Percentiles rank a stretch among this genome's conserved stretches.
These are phyloP conservation scores for Thalia dealbata DNA, from an alignment of 176 grass and related monocot species.

Conservation along the genomic window DNA sequence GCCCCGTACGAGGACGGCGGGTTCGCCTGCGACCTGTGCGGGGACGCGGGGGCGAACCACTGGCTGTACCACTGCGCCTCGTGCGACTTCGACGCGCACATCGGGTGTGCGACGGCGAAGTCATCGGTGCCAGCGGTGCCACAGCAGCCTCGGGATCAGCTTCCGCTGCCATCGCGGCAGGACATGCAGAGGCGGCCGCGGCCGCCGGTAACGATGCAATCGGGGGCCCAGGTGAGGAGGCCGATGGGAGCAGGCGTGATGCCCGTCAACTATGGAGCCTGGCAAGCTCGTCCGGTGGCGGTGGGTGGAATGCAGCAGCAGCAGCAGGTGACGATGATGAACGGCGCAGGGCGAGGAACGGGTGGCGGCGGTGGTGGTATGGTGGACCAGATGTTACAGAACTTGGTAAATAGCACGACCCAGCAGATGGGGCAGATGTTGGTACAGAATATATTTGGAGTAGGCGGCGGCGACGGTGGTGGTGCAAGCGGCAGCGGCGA, in stretches of 20 bases:
- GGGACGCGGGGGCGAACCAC: not conserved
- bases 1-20: not conserved
- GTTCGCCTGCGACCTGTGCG: slow-evolving; percentile 3
- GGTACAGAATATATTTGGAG: not conserved
- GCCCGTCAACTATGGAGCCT: not conserved
- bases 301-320: not conserved
- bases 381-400: not conserved
- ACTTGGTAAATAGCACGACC: not conserved
- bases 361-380: not conserved
- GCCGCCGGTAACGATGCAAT: not conserved
- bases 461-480: not conserved
- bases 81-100: slow-evolving; percentile 10
- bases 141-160: not conserved
- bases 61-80: slow-evolving; percentile 13
- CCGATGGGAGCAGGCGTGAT: not conserved
- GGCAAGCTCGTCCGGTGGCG: not conserved
- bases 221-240: not conserved
- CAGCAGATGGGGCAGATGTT: slow-evolving; percentile 1
- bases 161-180: too few relatives aligned
- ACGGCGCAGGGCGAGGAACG: not conserved
- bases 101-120: not conserved
- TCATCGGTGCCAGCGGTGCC: not conserved
- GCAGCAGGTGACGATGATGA: too few relatives aligned
- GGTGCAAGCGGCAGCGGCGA: too few relatives aligned
- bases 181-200: not conserved